Conservation (phyloP, 2,329 filamentous ascomycete genomes). For the Talaromyces amestolkiae region DNA sequence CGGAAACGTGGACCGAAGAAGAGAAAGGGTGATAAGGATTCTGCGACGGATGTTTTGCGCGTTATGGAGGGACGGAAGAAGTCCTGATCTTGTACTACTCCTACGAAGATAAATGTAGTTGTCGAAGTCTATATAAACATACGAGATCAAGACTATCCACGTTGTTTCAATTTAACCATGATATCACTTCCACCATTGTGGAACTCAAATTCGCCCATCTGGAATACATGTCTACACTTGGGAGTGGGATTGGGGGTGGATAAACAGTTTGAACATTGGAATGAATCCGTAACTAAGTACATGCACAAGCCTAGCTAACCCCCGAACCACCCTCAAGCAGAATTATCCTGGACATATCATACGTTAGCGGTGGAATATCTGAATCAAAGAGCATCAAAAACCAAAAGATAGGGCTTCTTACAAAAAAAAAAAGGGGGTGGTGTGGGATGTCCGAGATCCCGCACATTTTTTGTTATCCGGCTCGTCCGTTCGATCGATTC, state of each 20-base stretch:
- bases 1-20: conserved; percentile 56
- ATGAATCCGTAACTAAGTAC: not conserved
- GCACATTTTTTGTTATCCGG: not conserved
- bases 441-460: conserved; percentile 3
- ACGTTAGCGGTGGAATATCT: conserved; percentile 16
- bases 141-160: too few species aligned
- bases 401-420: not conserved
- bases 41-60: conserved; percentile 72
- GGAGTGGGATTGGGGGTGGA: not conserved
- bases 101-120: not conserved
- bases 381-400: not conserved
- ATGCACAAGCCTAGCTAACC: not conserved
- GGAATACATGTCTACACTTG: not conserved
- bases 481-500: conserved; percentile 4
- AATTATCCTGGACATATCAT: not conserved
- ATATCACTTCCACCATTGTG: too few species aligned
- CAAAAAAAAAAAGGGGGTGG: not conserved
- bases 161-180: too few species aligned
- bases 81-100: not conserved
- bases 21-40: conserved; percentile 59
- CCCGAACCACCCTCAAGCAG: not conserved
- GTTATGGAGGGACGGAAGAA: conserved; percentile 67
- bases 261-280: not conserved
- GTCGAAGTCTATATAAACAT: not conserved
- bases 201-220: not conserved